A percentile compares a stretch with the other conserved stretches of the same genome.
These are phyloP conservation scores for Aphanomyces cochlioides DNA, from an alignment of 352 stramenopile species.

Conservation along the genomic window DNA sequence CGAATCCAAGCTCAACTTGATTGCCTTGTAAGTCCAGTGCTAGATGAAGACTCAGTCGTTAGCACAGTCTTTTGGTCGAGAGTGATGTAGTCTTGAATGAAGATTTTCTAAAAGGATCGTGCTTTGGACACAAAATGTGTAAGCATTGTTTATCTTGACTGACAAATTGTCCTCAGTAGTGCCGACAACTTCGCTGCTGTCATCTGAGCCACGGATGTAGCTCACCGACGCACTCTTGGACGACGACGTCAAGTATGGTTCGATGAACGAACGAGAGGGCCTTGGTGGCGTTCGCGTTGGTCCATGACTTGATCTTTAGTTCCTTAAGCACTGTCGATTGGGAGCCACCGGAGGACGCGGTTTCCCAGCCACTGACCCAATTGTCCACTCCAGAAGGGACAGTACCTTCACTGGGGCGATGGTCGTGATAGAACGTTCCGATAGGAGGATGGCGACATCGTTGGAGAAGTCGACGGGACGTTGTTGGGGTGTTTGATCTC, in stretches of 20 bases:
- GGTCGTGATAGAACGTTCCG: constrained; percentile 31
- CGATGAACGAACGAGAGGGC: too few species aligned
- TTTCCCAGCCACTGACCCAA: constrained; percentile 24
- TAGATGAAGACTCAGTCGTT: too few species aligned
- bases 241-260: too few species aligned
- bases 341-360: constrained; percentile 34
- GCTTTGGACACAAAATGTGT: too few species aligned
- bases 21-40: too few species aligned
- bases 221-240: too few species aligned
- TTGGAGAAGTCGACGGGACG: constrained; percentile 39
- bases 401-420: constrained; percentile 40
- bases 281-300: constrained; percentile 41
- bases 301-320: constrained; percentile 48
- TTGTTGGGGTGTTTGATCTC: constrained; percentile 51
- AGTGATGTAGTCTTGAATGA: not conserved
- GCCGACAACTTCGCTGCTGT: too few species aligned
- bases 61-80: constrained; percentile 34
- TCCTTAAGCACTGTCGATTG: constrained; percentile 40
- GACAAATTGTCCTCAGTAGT: too few species aligned
- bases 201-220: too few species aligned
- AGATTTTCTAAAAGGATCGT: too few species aligned
- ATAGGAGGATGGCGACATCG: constrained; percentile 52
- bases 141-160: too few species aligned
- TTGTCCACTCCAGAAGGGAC: constrained; percentile 51
- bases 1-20: too few species aligned